A percentile compares a stretch with the other conserved stretches of the same genome.
Conservation (phyloP, 768 basidiomycete species). For the Chlorophyllum brunneum region DNA sequence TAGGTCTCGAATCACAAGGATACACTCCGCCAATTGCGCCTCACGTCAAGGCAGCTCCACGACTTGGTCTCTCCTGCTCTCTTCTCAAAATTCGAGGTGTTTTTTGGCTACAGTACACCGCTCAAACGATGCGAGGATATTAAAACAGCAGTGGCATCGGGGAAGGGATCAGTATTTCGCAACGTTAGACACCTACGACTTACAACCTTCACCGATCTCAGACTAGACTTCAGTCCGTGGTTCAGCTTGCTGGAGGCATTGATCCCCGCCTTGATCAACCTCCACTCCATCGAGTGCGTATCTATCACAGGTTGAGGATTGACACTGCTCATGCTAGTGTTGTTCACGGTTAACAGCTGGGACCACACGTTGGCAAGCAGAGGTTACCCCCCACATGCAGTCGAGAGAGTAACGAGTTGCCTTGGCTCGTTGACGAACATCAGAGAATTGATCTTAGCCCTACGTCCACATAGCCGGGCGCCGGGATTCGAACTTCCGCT, state of each 20-base stretch:
- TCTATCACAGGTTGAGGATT: background rate
- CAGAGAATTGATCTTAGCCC: background rate
- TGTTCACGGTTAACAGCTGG: background rate
- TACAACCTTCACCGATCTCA: too few species aligned
- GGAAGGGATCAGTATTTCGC: background rate
- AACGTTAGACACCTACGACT: background rate
- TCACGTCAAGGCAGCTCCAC: background rate
- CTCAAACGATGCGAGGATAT: background rate
- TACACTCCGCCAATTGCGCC: background rate
- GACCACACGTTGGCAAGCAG: background rate
- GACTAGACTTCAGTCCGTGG: background rate
- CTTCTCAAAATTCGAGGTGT: background rate
- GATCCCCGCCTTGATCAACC: background rate
- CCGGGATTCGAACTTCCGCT: background rate
- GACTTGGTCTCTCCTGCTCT: background rate
- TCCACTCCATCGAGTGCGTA: background rate
- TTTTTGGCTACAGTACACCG: background rate
- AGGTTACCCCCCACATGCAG: background rate
- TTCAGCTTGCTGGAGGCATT: background rate
- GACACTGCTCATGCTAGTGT: too few species aligned
- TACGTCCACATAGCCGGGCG: background rate
- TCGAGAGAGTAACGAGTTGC: background rate
- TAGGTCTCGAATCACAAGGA: background rate
- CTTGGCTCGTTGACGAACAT: background rate
- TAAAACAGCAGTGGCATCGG: background rate